phyloP scores from a whole-genome alignment of 495 filamentous ascomycete species.

The Neurospora sp. region DNA sequence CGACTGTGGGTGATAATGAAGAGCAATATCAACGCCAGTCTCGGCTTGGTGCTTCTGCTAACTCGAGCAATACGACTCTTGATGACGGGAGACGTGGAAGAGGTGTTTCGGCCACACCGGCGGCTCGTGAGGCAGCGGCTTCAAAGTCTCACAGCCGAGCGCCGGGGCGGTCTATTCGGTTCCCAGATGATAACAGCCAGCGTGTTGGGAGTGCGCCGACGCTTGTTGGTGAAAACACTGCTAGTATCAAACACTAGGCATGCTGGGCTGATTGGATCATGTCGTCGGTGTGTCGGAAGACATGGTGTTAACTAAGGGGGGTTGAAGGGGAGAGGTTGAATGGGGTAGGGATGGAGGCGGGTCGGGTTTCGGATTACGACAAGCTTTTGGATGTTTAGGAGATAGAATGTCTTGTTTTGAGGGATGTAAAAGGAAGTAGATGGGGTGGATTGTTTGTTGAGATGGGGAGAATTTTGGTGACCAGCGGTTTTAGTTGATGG shows the following conservation, averaged over 20 bases:
- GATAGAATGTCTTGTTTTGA: neutral
- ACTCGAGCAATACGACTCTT: neutral
- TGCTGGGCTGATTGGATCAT: neutral
- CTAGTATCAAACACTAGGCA: neutral
- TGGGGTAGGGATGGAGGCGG: neutral
- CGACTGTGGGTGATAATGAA: neutral
- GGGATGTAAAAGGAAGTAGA: neutral
- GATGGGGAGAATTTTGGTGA: neutral
- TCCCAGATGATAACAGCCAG: conserved; percentile 29
- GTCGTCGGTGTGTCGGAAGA: neutral
- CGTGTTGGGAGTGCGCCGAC: neutral
- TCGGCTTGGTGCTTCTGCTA: neutral
- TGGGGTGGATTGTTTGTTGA: neutral
- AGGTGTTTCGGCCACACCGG: neutral
- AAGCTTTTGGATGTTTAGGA: neutral
- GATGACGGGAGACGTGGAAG: neutral
- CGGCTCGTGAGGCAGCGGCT: neutral
- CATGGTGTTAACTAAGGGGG: neutral
- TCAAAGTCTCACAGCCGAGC: neutral
- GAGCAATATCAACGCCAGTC: neutral
- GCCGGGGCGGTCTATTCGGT: conserved; percentile 28
- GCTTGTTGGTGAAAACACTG: neutral
- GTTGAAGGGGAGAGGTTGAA: neutral
- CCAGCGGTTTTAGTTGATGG: neutral
- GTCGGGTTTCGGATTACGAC: neutral